A percentile compares a stretch with the other conserved stretches of the same genome.
Conservation (phyloP, 352 stramenopile species). For the Phytophthora foliorum region DNA sequence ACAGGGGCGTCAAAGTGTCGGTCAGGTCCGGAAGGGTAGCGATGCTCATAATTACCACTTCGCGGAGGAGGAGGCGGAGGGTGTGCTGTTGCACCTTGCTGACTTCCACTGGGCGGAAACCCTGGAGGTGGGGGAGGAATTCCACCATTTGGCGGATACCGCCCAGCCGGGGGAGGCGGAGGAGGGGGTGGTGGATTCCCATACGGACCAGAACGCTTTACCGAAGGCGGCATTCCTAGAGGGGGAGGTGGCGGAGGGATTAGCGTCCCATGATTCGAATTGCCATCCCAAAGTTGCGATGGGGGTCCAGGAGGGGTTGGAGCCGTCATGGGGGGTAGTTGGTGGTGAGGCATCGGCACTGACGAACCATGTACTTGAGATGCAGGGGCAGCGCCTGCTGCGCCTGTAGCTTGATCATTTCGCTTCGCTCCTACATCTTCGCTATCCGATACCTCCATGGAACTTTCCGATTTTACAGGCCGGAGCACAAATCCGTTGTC, state of each 20-base stretch:
- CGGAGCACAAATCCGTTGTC: slow-evolving; percentile 21
- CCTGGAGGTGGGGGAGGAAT: slow-evolving; percentile 32
- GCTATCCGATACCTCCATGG: slow-evolving; percentile 77
- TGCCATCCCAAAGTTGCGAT: slow-evolving; percentile 33
- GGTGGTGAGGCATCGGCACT: slow-evolving; percentile 12
- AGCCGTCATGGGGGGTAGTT: slow-evolving; percentile 19
- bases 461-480: slow-evolving; percentile 59
- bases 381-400: slow-evolving; percentile 1
- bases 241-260: slow-evolving; percentile 28
- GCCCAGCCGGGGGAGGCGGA: slow-evolving; percentile 26
- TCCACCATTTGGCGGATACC: slow-evolving; percentile 22
- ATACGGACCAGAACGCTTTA: slow-evolving; percentile 29
- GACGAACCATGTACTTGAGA: slow-evolving; percentile 8
- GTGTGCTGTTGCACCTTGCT: slow-evolving; percentile 5
- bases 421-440: slow-evolving; percentile 39
- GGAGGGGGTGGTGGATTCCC: slow-evolving; percentile 29
- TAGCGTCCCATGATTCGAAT: slow-evolving; percentile 11
- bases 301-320: slow-evolving; percentile 8
- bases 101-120: slow-evolving; percentile 34
- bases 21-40: slow-evolving; percentile 16
- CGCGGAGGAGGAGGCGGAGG: slow-evolving; percentile 29
- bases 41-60: slow-evolving; percentile 17
- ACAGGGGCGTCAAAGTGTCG: slow-evolving; percentile 22
- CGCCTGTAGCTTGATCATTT: not conserved
- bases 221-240: slow-evolving; percentile 18